phyloP scores from a whole-genome alignment of 305 asterid species.

The Solanum hybrid region DNA sequence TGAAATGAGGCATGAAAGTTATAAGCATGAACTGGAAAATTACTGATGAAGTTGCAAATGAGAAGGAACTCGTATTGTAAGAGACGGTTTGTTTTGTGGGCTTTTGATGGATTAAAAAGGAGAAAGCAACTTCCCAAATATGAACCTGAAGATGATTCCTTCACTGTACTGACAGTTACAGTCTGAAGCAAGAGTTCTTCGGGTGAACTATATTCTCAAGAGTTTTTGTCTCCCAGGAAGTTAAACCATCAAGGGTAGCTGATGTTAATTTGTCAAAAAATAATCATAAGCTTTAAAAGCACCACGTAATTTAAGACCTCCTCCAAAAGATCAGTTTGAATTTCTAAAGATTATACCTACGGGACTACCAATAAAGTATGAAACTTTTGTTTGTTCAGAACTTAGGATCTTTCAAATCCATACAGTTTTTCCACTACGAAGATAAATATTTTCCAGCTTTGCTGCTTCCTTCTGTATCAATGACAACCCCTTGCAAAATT shows the following conservation, averaged over 20 bases:
- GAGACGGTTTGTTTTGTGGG: neutral
- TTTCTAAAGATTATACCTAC: neutral
- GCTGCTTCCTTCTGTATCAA: neutral
- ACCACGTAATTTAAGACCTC: neutral
- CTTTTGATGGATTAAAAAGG: neutral
- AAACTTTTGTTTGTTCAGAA: neutral
- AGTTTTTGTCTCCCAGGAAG: neutral
- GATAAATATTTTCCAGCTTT: neutral
- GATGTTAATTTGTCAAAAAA: neutral
- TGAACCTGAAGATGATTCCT: neutral
- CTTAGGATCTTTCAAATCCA: neutral
- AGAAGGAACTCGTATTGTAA: neutral
- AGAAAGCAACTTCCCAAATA: neutral
- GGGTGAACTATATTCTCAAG: neutral
- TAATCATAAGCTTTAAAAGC: neutral
- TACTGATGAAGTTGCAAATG: neutral
- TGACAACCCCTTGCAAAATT: neutral
- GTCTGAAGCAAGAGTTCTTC: neutral
- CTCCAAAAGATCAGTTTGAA: neutral
- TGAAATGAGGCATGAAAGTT: neutral
- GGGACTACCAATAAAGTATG: neutral
- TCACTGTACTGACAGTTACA: neutral
- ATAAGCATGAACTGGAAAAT: neutral
- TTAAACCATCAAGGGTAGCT: neutral
- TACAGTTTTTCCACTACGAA: neutral